These are phyloP conservation scores for Amylostereum areolatum DNA, from an alignment of 1,284 basidiomycete genomes.

Conservation along the genomic window DNA sequence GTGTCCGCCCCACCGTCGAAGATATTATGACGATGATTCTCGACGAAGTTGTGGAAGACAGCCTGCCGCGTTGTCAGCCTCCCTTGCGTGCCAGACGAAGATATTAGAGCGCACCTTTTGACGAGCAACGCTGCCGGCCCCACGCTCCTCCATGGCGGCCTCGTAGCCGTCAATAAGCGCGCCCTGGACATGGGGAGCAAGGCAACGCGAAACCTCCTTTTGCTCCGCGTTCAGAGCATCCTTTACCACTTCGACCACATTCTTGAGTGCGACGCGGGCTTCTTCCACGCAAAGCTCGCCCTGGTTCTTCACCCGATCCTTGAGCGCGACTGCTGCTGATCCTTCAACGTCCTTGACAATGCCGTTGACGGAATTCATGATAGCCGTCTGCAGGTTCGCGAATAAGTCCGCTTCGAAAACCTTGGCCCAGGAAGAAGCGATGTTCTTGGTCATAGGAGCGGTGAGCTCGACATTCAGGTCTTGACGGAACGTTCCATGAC, in stretches of 20 bases:
- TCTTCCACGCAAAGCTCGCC: conserved; percentile 47
- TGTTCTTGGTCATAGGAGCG: conserved; percentile 51
- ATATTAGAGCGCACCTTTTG: conserved; percentile 40
- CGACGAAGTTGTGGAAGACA: conserved; percentile 39
- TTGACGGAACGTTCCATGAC: conserved; percentile 47
- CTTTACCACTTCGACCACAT: conserved; percentile 41
- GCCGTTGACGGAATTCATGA: conserved; percentile 31
- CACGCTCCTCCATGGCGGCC: conserved; percentile 45
- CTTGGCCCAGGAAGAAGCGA: conserved; percentile 52
- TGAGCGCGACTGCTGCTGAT: conserved; percentile 43
- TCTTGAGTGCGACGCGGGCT: conserved; percentile 40
- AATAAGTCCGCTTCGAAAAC: conserved; percentile 60
- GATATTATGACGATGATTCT: conserved; percentile 38
- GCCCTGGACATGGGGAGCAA: conserved; percentile 50
- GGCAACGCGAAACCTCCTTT: conserved; percentile 52
- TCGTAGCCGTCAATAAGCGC: conserved; percentile 47
- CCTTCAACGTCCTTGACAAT: conserved; percentile 45
- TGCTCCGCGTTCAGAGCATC: conserved; percentile 47
- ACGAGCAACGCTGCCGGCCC: conserved; percentile 49
- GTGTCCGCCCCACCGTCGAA: conserved; percentile 49
- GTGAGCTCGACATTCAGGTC: conserved; percentile 55
- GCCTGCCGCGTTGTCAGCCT: conserved; percentile 22
- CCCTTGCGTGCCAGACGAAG: too few species aligned
- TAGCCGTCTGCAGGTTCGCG: conserved; percentile 35
- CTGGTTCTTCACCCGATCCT: conserved; percentile 45